These are phyloP conservation scores for Angomonas deanei DNA, from an alignment of 208 protist genomes.

Conservation along the genomic window DNA sequence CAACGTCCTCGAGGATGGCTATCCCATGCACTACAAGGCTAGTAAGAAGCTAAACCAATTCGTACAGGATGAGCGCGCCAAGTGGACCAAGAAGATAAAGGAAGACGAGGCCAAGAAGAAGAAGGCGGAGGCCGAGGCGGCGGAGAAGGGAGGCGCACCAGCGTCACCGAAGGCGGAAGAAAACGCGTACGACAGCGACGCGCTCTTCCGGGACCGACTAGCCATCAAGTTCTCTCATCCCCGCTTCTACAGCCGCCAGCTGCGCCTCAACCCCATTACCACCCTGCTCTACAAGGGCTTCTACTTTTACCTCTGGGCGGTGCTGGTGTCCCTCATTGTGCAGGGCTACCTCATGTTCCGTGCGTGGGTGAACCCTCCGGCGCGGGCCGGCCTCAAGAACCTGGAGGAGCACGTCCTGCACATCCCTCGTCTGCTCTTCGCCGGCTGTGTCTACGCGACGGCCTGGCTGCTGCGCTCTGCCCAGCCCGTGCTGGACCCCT, in stretches of 20 bases:
- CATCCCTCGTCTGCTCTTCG: slow-evolving; percentile 74
- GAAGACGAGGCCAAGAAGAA: slow-evolving; percentile 27
- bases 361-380: slow-evolving; percentile 78
- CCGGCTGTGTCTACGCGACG: slow-evolving; percentile 41
- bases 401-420: slow-evolving; percentile 80
- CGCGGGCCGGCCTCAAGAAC: slow-evolving; percentile 69
- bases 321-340: slow-evolving; percentile 63
- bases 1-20: slow-evolving; percentile 86
- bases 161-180: neutral
- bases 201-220: slow-evolving; percentile 75
- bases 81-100: slow-evolving; percentile 35
- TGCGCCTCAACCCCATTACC: slow-evolving; percentile 46
- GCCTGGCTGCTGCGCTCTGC: slow-evolving; percentile 43
- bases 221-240: slow-evolving; percentile 78
- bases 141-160: slow-evolving; percentile 12
- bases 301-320: slow-evolving; percentile 83
- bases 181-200: slow-evolving; percentile 49
- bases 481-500: slow-evolving; percentile 61
- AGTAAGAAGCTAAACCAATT: slow-evolving; percentile 68
- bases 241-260: slow-evolving; percentile 61
- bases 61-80: slow-evolving; percentile 42
- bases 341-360: slow-evolving; percentile 83
- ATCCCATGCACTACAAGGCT: slow-evolving; percentile 83
- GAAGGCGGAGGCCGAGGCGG: slow-evolving; percentile 21
- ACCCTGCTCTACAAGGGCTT: slow-evolving; percentile 73